Base-by-base conservation (phyloP, 106 monocot species). In the Acorus calamus region DNA sequence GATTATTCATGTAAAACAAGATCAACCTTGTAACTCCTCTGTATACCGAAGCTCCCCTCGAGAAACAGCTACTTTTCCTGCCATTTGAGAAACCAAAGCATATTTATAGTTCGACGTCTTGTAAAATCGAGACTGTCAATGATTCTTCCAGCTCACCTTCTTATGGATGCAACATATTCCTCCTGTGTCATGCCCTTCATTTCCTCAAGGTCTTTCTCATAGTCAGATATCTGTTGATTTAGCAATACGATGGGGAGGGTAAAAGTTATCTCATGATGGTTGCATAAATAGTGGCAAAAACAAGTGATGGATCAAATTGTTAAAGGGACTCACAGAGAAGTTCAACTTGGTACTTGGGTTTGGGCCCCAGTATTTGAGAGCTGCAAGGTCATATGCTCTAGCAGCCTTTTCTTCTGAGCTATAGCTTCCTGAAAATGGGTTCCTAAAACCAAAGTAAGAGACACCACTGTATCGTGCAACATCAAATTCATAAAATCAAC, bases 11-110 rank as follows among this genome's bases (percentile, higher is more conserved):
- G 12, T 13, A 69, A 44, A 5, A 59, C 59, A 28, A 47, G 9
- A 57, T 49, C 10, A 85, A 28, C 84, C 80, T 85, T 52, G 84
- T 85, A 1, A 85, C 80, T 58, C 84, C 84, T 80, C 80, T 72
- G 51, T 84, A 84, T n/a, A 66, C 49, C 53, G 80, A 84, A 67
- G 73, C 73, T 60, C 84, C 84, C 71, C 84, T 71, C 7, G 84
- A 77, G 50, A 85, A 85, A 59, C 84, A 74, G 56, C 77, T 77
- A 52, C 84, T 80, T 50, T 71, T 73, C 67, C 84, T 80, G 74
- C 45, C 14, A 50, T 28, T 28, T 28, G 28, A 28, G 28, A 28
- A 28, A 28, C 47, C 59, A 3, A 69, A 55, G 61, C 3, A 46
- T 42, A 53, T 6, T 7, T 49, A 60, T 7, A 49, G 10, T 6